Evolutionary conservation across 805 yeast genomes (phyloP).

Genomic region (Ogataea saltuana): DNA sequence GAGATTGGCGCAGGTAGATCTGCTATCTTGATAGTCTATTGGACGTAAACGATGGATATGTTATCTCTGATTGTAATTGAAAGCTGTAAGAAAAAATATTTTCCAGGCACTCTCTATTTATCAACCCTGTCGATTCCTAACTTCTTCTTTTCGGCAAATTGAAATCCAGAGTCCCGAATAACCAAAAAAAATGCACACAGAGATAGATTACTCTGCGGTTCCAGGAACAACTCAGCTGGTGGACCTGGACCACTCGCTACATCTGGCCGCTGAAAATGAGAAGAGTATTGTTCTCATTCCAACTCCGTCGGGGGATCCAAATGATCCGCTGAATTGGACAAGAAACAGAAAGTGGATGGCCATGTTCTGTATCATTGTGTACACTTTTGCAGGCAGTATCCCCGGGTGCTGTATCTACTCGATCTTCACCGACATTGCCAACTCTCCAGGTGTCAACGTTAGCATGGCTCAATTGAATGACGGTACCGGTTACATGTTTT

Average conservation of each 20-base stretch:
- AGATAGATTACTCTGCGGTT: slow-evolving; percentile 15
- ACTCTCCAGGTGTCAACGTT: slow-evolving; percentile 23
- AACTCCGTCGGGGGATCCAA: slow-evolving; percentile 65
- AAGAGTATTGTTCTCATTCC: slow-evolving; percentile 56
- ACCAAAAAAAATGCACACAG: slow-evolving; percentile 5
- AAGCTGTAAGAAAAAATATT: no score
- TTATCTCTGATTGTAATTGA: no score
- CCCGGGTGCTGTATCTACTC: slow-evolving; percentile 32
- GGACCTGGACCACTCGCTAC: slow-evolving; percentile 11
- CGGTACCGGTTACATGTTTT: slow-evolving; percentile 41
- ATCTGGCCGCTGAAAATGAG: slow-evolving; percentile 17
- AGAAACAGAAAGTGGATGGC: slow-evolving; percentile 47
- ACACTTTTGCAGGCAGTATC: slow-evolving; percentile 33
- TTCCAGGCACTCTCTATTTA: no score
- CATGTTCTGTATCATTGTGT: slow-evolving; percentile 45
- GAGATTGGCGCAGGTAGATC: no score
- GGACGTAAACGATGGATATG: no score
- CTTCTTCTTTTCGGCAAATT: no score
- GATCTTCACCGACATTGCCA: slow-evolving; percentile 27
- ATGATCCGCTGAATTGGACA: slow-evolving; percentile 71
- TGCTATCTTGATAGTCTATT: no score
- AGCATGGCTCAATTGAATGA: slow-evolving; percentile 37
- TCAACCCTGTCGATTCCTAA: no score
- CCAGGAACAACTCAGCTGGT: slow-evolving; percentile 21
- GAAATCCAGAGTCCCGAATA: neutral